Percentiles rank a stretch among this genome's conserved stretches.
These are phyloP conservation scores for Udeniomyces megalosporus DNA, from an alignment of 768 basidiomycete species.

Conservation along the genomic window DNA sequence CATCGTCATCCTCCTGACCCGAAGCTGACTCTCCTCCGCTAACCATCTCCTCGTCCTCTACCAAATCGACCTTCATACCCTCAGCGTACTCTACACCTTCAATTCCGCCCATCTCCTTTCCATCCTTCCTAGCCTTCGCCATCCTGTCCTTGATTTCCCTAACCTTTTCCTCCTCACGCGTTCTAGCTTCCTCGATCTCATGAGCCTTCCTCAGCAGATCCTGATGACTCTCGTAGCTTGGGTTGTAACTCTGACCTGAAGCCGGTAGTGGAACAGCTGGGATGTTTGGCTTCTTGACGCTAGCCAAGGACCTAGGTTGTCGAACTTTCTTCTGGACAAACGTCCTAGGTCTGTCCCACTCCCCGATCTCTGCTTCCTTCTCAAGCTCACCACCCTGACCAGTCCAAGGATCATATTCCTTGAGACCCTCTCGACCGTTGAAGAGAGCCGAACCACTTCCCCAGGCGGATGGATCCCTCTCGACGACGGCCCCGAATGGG, in stretches of 20 bases:
- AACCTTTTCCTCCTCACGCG: slow-evolving; percentile 41
- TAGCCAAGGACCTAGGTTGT: slow-evolving; percentile 29
- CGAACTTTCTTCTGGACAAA: slow-evolving; percentile 38
- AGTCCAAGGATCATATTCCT: slow-evolving; percentile 37
- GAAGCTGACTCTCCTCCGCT: slow-evolving; percentile 25
- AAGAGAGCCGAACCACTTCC: slow-evolving; percentile 31
- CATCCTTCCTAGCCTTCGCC: slow-evolving; percentile 33
- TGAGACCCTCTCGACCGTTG: slow-evolving; percentile 31
- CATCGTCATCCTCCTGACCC: slow-evolving; percentile 19
- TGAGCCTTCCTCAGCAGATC: slow-evolving; percentile 53
- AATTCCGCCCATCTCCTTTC: slow-evolving; percentile 31
- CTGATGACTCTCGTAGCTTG: slow-evolving; percentile 53
- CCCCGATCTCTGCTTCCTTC: slow-evolving; percentile 21
- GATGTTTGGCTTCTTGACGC: background rate
- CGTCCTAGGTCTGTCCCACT: slow-evolving; percentile 28
- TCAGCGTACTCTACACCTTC: slow-evolving; percentile 44
- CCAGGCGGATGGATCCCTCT: slow-evolving; percentile 26
- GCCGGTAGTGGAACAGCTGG: slow-evolving; percentile 39
- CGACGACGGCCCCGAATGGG: slow-evolving; percentile 53
- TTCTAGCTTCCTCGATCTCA: slow-evolving; percentile 45
- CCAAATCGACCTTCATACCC: slow-evolving; percentile 20
- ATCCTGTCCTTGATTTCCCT: slow-evolving; percentile 43
- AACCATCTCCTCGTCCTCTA: slow-evolving; percentile 31
- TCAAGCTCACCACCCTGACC: slow-evolving; percentile 31
- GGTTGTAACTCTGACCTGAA: slow-evolving; percentile 79